These are phyloP conservation scores for Metarhizium humberi DNA, from an alignment of 2,329 filamentous ascomycete species.

Conservation along the genomic window DNA sequence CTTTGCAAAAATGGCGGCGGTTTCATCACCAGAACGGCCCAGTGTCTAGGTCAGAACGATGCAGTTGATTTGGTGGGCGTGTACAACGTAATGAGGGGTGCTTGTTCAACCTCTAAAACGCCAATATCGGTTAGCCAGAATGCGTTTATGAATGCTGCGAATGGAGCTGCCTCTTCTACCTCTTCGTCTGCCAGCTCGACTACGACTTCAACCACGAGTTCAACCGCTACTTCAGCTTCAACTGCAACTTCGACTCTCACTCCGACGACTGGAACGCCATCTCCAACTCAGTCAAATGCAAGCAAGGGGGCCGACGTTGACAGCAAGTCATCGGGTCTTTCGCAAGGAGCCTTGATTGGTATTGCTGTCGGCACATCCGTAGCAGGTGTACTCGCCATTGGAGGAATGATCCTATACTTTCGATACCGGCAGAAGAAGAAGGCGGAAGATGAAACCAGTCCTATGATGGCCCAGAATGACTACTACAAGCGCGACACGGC, in stretches of 20 bases:
- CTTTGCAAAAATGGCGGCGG: slow-evolving; percentile 39
- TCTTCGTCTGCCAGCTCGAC: slow-evolving; percentile 25
- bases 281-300: background rate
- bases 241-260: slow-evolving; percentile 1
- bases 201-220: slow-evolving; percentile 1
- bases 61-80: slow-evolving; percentile 28
- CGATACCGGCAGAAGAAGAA: slow-evolving; percentile 18
- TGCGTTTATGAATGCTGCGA: slow-evolving; percentile 27
- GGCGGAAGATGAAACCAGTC: slow-evolving; percentile 18
- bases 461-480: slow-evolving; percentile 18
- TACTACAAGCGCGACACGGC: slow-evolving; percentile 9
- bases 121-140: slow-evolving; percentile 31
- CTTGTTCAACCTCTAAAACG: slow-evolving; percentile 35
- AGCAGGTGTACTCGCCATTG: slow-evolving; percentile 18
- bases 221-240: slow-evolving; percentile 4
- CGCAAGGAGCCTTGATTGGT: slow-evolving; percentile 27
- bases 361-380: slow-evolving; percentile 28
- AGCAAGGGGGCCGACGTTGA: background rate
- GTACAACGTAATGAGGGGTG: slow-evolving; percentile 32
- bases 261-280: background rate
- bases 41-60: slow-evolving; percentile 30
- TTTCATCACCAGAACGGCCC: slow-evolving; percentile 38
- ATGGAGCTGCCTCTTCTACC: background rate
- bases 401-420: slow-evolving; percentile 14
- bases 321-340: slow-evolving; percentile 14